Base-by-base conservation (phyloP, 192 early-diverging fungal species). In the Phycomyces blakesleeanus region DNA sequence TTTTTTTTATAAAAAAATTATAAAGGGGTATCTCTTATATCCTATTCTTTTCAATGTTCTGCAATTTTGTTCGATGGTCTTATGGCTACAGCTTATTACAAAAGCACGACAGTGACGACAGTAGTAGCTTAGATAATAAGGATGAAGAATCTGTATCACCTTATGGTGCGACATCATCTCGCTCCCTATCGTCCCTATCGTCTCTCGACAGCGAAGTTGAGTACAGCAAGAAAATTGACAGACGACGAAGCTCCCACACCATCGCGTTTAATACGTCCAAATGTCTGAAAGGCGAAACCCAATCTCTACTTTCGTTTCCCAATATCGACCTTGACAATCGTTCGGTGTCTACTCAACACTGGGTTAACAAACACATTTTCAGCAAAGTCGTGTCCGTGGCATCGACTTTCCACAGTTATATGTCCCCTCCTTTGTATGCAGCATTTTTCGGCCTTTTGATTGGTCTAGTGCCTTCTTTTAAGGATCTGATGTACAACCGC, bases 31-130 rank as follows among this genome's bases (percentile, higher is more conserved):
- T 88, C 21, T 85, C 88, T 0, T 91, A 89, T 53, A 87, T 87
- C 21, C 77, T 92, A 37, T 88, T 92, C 34, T 89, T 82, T 64
- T 84, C 84, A 41, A 85, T 88, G 51, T 85, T 92, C 60, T 85
- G 86, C 67, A 92, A 92, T 60, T 78, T 92, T n/a, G 55, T 92
- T 55, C 80, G 88, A 18, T 92, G 90, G 90, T 88, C 85, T 24
- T 85, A 88, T 62, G 89, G 90, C 57, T 87, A 86, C 25, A 77
- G 76, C 1, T 57, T 90, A 21, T 73, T 90, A 61, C 80, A 41
- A 5, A 60, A 60, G 18, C 59, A 22, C 12, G 59, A 60, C 20
- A 44, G 21, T 12, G 9, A 21, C 25, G 40, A 60, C 29, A 44
- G 44, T 27, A 44, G 6, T 20, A 44, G 21, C 4, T 24, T 7